A percentile compares a stretch with the other conserved stretches of the same genome.
phyloP scores from a whole-genome alignment of 2,329 filamentous ascomycete genomes.

The Phialophora macrospora region DNA sequence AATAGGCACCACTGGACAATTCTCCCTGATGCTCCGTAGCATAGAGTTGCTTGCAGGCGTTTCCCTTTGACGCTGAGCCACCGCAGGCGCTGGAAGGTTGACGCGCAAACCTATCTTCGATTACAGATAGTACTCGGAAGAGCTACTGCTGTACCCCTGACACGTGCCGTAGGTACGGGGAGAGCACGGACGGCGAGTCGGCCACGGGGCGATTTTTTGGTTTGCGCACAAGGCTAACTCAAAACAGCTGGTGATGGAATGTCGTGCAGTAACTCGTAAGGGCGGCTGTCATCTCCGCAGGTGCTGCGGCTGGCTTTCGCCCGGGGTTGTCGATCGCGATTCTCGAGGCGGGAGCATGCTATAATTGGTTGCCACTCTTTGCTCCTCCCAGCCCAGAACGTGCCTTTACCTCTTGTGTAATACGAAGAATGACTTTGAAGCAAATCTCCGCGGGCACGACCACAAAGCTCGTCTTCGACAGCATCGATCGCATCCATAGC shows the following conservation, averaged over 20 bases:
- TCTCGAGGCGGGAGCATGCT: background rate
- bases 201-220: background rate
- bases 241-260: background rate
- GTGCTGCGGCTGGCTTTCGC: slow-evolving; percentile 4
- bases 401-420: too few species aligned
- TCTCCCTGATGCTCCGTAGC: background rate
- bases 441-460: background rate
- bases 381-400: background rate
- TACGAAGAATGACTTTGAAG: background rate
- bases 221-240: background rate
- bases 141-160: background rate
- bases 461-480: background rate
- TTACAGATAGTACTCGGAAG: background rate
- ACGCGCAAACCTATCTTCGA: background rate
- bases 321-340: slow-evolving; percentile 8
- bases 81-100: background rate
- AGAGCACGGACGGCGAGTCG: background rate
- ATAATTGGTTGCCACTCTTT: background rate
- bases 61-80: background rate
- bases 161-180: background rate
- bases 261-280: slow-evolving; percentile 4
- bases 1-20: background rate
- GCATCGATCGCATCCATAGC: background rate
- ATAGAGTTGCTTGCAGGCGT: background rate
- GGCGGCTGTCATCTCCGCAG: slow-evolving; percentile 18